Evolutionary conservation across 2,329 filamentous ascomycete genomes (phyloP).

Genomic region (Cercospora zeina): DNA sequence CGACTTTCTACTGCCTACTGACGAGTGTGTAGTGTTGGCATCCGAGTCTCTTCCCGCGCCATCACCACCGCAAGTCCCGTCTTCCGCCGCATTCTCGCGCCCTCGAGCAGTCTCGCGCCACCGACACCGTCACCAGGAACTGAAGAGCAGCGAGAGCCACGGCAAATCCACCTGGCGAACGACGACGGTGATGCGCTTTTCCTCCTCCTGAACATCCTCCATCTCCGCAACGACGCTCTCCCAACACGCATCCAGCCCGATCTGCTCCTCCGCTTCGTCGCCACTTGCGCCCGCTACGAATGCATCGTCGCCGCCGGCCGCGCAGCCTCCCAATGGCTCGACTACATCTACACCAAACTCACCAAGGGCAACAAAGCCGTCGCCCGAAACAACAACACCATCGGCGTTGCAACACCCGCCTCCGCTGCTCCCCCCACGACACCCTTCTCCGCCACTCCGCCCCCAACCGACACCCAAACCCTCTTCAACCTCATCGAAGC

Average conservation of each 20-base stretch:
- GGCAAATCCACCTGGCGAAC: constrained; percentile 26
- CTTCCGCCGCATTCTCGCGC: constrained; percentile 25
- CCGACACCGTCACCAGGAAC: constrained; percentile 1
- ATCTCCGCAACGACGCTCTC: constrained; percentile 34
- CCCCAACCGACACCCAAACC: constrained; percentile 12
- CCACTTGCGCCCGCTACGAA: constrained; percentile 30
- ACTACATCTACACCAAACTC: constrained; percentile 32
- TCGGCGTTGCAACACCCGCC: neutral
- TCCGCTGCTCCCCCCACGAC: neutral
- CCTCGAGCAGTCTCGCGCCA: neutral
- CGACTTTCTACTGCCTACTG: neutral
- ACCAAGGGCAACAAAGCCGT: neutral
- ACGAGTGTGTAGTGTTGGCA: constrained; percentile 18
- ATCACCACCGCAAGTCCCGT: constrained; percentile 31
- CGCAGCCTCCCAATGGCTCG: constrained; percentile 34
- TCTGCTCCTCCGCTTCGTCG: constrained; percentile 30
- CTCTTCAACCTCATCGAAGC: constrained; percentile 33
- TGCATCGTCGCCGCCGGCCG: constrained; percentile 32
- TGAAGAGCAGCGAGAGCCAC: constrained; percentile 10
- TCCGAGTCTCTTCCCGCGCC: constrained; percentile 31
- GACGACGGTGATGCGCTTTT: constrained; percentile 34
- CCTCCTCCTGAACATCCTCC: constrained; percentile 34
- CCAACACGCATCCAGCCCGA: constrained; percentile 31
- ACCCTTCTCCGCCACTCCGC: constrained; percentile 10
- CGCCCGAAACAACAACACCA: neutral